Evolutionary conservation across 2,329 filamentous ascomycete genomes (phyloP).

Genomic region (Penicillium janthinellum): DNA sequence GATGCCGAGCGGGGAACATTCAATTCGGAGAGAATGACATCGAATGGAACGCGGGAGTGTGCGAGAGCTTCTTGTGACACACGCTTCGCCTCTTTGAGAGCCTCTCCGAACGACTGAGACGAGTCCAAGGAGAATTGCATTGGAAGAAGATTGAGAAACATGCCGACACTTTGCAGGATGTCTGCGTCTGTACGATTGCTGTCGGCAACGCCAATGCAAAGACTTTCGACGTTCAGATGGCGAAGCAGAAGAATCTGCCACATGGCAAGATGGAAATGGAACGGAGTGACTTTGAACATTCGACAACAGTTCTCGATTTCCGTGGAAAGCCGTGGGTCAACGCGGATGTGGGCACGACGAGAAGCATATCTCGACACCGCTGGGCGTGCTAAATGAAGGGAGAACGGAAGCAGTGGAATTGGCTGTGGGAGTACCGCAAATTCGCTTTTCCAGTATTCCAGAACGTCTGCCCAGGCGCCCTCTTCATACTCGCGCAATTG

Average conservation of each 20-base stretch:
- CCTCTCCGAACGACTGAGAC: constrained; percentile 34
- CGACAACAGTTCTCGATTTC: constrained; percentile 21
- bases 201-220: constrained; percentile 54
- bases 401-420: constrained; percentile 23
- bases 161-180: constrained; percentile 44
- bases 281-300: constrained; percentile 39
- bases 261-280: constrained; percentile 52
- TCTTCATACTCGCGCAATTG: constrained; percentile 34
- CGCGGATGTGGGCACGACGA: constrained; percentile 8
- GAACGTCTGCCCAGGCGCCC: constrained; percentile 31
- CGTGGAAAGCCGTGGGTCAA: constrained; percentile 6
- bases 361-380: constrained; percentile 15
- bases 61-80: constrained; percentile 41
- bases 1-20: constrained; percentile 42
- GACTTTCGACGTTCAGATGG: constrained; percentile 39
- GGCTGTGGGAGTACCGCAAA: constrained; percentile 11
- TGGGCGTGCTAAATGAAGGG: constrained; percentile 11
- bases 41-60: constrained; percentile 53
- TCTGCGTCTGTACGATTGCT: constrained; percentile 42
- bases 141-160: constrained; percentile 54
- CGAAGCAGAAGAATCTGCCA: constrained; percentile 43
- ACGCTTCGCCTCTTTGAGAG: constrained; percentile 28
- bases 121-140: constrained; percentile 39
- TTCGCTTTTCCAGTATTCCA: constrained; percentile 21
- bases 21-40: constrained; percentile 51